Evolutionary conservation across 164 flowering plant species (phyloP), one percentile per base, ranked within the genome.

Genomic region (Vitis rupestris): DNA sequence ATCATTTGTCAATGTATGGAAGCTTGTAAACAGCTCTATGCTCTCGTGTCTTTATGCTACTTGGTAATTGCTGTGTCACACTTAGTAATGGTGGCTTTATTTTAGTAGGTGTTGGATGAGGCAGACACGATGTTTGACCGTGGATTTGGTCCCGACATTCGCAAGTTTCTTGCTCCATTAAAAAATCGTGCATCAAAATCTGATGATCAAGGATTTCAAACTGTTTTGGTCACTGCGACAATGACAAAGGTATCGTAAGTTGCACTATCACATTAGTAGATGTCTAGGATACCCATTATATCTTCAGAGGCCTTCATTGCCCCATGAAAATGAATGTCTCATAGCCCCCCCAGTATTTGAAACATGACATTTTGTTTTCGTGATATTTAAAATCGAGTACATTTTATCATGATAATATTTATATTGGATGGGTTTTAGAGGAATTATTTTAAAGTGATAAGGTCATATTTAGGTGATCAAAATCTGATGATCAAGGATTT

Each of bases 101-200:
- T 70, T 65, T 66, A 50, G 56, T 70, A 92, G 99, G 98, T 95
- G 59, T 76, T 95, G 82, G 99, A 95, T 83, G 99, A 95, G 82
- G 98, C 99, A 19, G 99, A 95, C 75, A 95, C 98, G 67, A 95
- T 95, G 99, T 95, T 95, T 84, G 99, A 95, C 83, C 94, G 82
- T 66, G 99, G 99, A 48, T 95, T 95, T 85, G 99, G 98, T 66
- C 99, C 99, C 68, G 99, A 95, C 53, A 91, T 95, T 54, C 92
- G 85, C 69, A 90, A 95, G 73, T 93, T 95, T 84, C 84, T 95
- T 68, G 86, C 68, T 31, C 99, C 99, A 30, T 67, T 95, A 63
- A 93, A 86, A 65, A 78, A 86, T 62, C 98, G 97, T 76, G 88
- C 92, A 47, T 75, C 80, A 16, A 93, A 89, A 75, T 60, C 87